These are phyloP conservation scores for Tuber aestivum DNA, from an alignment of 495 filamentous ascomycete genomes.

Conservation along the genomic window DNA sequence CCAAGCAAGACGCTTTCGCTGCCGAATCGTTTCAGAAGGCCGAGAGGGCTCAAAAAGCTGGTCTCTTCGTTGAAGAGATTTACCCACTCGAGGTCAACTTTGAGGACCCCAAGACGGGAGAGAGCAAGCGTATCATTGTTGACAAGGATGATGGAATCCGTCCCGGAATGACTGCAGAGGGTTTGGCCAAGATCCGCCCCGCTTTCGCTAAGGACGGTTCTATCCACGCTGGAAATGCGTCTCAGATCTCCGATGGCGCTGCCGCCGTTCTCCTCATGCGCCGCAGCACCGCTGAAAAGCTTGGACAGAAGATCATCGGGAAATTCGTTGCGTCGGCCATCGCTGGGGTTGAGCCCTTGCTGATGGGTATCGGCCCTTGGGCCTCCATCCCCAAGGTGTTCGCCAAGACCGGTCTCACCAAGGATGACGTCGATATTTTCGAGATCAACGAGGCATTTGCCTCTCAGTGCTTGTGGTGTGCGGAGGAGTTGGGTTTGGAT, in stretches of 20 bases:
- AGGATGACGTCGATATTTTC: constrained; percentile 90
- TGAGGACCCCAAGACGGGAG: constrained; percentile 83
- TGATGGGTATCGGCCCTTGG: constrained; percentile 96
- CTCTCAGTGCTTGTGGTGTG: constrained; percentile 88
- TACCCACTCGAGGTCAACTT: constrained; percentile 72
- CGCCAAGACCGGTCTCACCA: constrained; percentile 74
- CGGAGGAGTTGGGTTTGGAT: constrained; percentile 77
- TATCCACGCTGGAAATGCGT: constrained; percentile 94
- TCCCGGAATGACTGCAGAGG: constrained; percentile 76
- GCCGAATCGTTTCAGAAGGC: constrained; percentile 88
- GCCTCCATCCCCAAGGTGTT: constrained; percentile 91
- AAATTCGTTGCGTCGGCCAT: constrained; percentile 81
- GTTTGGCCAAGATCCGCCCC: constrained; percentile 78
- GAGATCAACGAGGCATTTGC: constrained; percentile 99
- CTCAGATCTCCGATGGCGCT: constrained; percentile 91
- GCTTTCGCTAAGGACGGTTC: constrained; percentile 87
- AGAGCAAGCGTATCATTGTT: constrained; percentile 79
- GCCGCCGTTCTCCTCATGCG: constrained; percentile 95
- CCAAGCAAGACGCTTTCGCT: constrained; percentile 79
- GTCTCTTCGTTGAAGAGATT: constrained; percentile 92
- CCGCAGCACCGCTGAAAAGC: constrained; percentile 78
- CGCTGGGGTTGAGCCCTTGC: constrained; percentile 82
- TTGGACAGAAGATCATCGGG: constrained; percentile 81
- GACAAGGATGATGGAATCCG: constrained; percentile 82
- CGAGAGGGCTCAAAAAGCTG: constrained; percentile 71